Conservation (phyloP, 2,329 filamentous ascomycete species). For the Ophiocordyceps camponoti-saundersi region DNA sequence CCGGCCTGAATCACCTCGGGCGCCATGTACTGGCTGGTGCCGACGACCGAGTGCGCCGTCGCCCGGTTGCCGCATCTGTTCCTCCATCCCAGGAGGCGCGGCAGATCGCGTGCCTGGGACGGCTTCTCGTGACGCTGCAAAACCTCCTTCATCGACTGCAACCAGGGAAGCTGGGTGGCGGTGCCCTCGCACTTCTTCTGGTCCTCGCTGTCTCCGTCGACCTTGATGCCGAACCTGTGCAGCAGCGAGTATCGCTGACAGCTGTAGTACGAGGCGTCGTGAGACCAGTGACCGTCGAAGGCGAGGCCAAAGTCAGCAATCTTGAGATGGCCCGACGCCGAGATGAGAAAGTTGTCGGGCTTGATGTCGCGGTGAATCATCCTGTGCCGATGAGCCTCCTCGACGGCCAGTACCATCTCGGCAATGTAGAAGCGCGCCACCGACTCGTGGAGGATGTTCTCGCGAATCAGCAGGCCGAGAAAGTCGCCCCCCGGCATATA, state of each 20-base stretch:
- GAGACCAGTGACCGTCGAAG: conserved; percentile 89
- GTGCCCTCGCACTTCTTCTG: conserved; percentile 29
- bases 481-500: conserved; percentile 98
- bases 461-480: conserved; percentile 66
- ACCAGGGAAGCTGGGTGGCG: conserved; percentile 16
- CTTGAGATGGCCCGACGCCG: conserved; percentile 74
- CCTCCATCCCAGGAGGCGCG: conserved; percentile 47
- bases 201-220: conserved; percentile 62
- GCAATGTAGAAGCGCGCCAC: conserved; percentile 77
- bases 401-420: conserved; percentile 90
- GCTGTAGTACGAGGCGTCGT: conserved; percentile 75
- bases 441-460: conserved; percentile 64
- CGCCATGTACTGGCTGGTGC: conserved; percentile 97
- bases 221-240: conserved; percentile 54
- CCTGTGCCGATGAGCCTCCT: conserved; percentile 72
- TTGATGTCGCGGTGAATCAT: conserved; percentile 97
- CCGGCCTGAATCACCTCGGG: conserved; percentile 64
- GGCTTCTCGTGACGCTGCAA: conserved; percentile 16
- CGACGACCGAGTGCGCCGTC: conserved; percentile 72
- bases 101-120: conserved; percentile 11
- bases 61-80: conserved; percentile 51
- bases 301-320: conserved; percentile 94
- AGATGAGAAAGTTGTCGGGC: conserved; percentile 91
- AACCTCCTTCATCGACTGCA: conserved; percentile 12
- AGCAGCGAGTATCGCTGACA: conserved; percentile 67